phyloP scores from a whole-genome alignment of 106 monocot species.

The Agapanthus africanus region DNA sequence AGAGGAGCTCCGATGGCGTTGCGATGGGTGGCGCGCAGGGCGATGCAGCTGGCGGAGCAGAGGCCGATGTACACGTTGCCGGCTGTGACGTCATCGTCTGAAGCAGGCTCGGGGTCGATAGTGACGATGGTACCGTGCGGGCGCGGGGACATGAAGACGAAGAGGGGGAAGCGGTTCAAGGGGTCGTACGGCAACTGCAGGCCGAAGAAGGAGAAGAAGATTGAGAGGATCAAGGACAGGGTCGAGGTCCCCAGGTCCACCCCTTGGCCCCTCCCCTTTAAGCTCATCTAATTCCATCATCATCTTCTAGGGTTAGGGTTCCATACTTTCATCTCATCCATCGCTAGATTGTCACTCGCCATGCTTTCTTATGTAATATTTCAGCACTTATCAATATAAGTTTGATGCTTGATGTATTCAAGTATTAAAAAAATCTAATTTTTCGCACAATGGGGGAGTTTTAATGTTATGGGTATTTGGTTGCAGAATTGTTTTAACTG shows the following conservation, averaged over 20 bases:
- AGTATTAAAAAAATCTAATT: neutral
- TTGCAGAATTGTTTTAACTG: too few relatives aligned
- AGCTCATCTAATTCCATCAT: slow-evolving; percentile 88
- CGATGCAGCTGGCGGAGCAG: slow-evolving; percentile 17
- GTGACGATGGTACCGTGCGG: slow-evolving; percentile 59
- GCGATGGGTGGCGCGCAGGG: slow-evolving; percentile 27
- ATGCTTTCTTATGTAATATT: neutral
- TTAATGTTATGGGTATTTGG: too few relatives aligned
- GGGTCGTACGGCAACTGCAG: slow-evolving; percentile 82
- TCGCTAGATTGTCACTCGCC: neutral
- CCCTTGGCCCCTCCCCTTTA: slow-evolving; percentile 97
- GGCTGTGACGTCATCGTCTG: neutral
- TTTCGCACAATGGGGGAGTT: too few relatives aligned
- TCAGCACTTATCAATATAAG: neutral
- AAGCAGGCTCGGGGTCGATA: neutral
- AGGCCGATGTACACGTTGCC: neutral
- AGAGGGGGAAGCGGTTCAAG: slow-evolving; percentile 88
- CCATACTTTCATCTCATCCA: too few relatives aligned
- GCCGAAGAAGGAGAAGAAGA: slow-evolving; percentile 86
- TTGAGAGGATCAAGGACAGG: slow-evolving; percentile 84
- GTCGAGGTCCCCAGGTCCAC: slow-evolving; percentile 89
- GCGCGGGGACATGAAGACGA: slow-evolving; percentile 89
- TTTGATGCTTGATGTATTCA: neutral
- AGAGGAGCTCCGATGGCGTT: slow-evolving; percentile 13
- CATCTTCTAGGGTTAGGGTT: slow-evolving; percentile 7